Evolutionary conservation across 2,329 filamentous ascomycete genomes (phyloP).

Genomic region (Phoma herbarum): DNA sequence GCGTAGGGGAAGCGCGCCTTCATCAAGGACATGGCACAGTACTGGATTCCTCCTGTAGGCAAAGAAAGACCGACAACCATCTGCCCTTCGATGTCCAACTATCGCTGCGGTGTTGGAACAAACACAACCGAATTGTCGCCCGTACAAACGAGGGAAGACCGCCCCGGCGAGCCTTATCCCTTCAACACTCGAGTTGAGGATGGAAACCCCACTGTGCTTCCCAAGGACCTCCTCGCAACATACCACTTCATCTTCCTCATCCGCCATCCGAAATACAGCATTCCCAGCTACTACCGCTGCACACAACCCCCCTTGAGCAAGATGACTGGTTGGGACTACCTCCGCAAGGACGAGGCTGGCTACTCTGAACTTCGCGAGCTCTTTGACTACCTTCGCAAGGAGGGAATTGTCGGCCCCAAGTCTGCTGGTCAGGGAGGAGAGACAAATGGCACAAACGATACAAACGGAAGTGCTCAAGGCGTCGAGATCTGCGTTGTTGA

Average conservation of each 20-base stretch:
- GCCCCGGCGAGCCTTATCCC: slow-evolving; percentile 60
- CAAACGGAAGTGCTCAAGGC: slow-evolving; percentile 47
- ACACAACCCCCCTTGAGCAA: slow-evolving; percentile 85
- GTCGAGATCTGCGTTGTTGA: slow-evolving; percentile 86
- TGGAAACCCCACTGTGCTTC: slow-evolving; percentile 86
- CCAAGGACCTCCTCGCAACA: slow-evolving; percentile 73
- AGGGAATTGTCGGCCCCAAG: slow-evolving; percentile 74
- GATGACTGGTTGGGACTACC: slow-evolving; percentile 84
- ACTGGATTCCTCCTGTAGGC: slow-evolving; percentile 79
- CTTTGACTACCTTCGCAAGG: slow-evolving; percentile 81
- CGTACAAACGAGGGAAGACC: slow-evolving; percentile 40
- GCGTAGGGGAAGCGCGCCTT: slow-evolving; percentile 86
- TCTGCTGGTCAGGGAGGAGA: slow-evolving; percentile 60
- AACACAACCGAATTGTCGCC: slow-evolving; percentile 49
- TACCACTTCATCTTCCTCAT: slow-evolving; percentile 98
- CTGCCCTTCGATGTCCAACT: slow-evolving; percentile 75
- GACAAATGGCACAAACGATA: slow-evolving; percentile 46
- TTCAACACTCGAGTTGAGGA: slow-evolving; percentile 68
- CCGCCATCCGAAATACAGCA: slow-evolving; percentile 88
- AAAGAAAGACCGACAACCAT: slow-evolving; percentile 67
- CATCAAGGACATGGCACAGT: slow-evolving; percentile 98
- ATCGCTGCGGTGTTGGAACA: slow-evolving; percentile 69
- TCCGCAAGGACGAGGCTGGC: slow-evolving; percentile 87
- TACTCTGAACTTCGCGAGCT: slow-evolving; percentile 86
- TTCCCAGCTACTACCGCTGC: slow-evolving; percentile 95